A percentile compares a stretch with the other conserved stretches of the same genome.
These are phyloP conservation scores for Podaxis rugospora DNA, from an alignment of 768 basidiomycete species.

Conservation along the genomic window DNA sequence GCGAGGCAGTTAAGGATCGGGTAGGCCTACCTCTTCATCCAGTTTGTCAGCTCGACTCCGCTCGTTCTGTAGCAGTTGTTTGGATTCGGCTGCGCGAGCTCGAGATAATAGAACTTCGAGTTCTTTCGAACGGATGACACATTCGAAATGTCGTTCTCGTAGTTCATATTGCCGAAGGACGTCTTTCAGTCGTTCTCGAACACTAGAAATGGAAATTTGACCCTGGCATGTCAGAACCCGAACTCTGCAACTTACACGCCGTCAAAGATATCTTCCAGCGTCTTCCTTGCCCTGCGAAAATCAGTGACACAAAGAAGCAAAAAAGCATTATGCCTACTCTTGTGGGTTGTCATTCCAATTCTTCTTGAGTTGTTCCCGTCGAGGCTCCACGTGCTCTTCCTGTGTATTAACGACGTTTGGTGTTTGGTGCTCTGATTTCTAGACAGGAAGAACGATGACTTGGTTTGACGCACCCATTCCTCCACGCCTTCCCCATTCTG, in stretches of 20 bases:
- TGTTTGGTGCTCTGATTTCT: background rate
- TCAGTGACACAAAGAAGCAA: background rate
- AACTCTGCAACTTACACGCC: slow-evolving; percentile 55
- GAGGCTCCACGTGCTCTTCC: slow-evolving; percentile 64
- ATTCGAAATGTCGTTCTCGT: slow-evolving; percentile 89
- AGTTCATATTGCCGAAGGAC: slow-evolving; percentile 85
- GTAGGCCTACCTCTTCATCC: slow-evolving; percentile 66
- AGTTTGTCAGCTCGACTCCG: slow-evolving; percentile 59
- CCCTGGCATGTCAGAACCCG: background rate
- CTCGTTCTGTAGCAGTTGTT: slow-evolving; percentile 76
- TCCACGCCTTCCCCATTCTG: slow-evolving; percentile 57
- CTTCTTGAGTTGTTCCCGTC: slow-evolving; percentile 70
- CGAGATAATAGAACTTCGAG: slow-evolving; percentile 83
- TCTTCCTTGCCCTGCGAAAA: slow-evolving; percentile 56
- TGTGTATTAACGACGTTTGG: slow-evolving; percentile 22
- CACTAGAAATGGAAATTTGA: slow-evolving; percentile 37
- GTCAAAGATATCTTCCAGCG: slow-evolving; percentile 82
- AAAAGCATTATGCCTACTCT: slow-evolving; percentile 48
- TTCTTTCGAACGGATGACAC: slow-evolving; percentile 88
- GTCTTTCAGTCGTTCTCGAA: slow-evolving; percentile 83
- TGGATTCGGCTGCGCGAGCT: slow-evolving; percentile 84
- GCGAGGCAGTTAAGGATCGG: slow-evolving; percentile 13
- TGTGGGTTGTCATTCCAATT: slow-evolving; percentile 72
- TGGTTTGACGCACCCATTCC: slow-evolving; percentile 46
- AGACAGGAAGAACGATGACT: background rate